phyloP scores from a whole-genome alignment of 2,329 filamentous ascomycete genomes.

The Ploettnerulaceae sp. region DNA sequence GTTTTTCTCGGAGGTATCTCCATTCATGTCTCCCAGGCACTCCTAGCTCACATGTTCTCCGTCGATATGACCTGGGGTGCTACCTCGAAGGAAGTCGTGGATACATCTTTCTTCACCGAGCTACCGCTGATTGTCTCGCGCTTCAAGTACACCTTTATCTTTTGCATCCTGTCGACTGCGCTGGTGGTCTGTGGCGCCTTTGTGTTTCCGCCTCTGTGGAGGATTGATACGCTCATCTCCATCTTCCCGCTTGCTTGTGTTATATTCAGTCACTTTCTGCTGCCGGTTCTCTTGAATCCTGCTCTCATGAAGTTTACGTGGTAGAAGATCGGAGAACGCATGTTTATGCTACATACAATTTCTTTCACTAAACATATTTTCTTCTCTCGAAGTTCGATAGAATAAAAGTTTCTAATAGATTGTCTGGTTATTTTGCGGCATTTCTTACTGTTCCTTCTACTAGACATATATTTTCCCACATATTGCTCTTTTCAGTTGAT shows the following conservation, averaged over 20 bases:
- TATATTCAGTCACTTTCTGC: constrained; percentile 61
- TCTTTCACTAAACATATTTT: too few species aligned
- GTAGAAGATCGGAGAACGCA: too few species aligned
- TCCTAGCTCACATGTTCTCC: constrained; percentile 78
- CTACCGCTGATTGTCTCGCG: constrained; percentile 72
- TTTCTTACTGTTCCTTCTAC: too few species aligned
- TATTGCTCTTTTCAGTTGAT: too few species aligned
- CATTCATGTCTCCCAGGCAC: constrained; percentile 74
- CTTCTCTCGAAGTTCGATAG: too few species aligned
- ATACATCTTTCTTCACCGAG: constrained; percentile 81
- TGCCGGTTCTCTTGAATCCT: constrained; percentile 72
- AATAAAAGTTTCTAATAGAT: too few species aligned
- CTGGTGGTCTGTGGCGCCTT: constrained; percentile 53
- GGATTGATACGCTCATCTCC: constrained; percentile 66
- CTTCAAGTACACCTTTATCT: constrained; percentile 50
- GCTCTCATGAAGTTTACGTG: constrained; percentile 76
- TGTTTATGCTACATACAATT: too few species aligned
- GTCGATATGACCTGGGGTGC: constrained; percentile 84
- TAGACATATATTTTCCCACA: too few species aligned
- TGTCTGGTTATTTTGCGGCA: too few species aligned
- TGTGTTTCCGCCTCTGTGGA: constrained; percentile 55
- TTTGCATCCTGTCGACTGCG: constrained; percentile 51
- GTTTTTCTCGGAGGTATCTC: constrained; percentile 81
- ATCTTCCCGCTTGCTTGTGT: constrained; percentile 72
- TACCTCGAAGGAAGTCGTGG: constrained; percentile 76